Percentiles rank a stretch among this genome's conserved stretches.
phyloP scores from a whole-genome alignment of 495 filamentous ascomycete genomes.

The Haplographium delicatum region DNA sequence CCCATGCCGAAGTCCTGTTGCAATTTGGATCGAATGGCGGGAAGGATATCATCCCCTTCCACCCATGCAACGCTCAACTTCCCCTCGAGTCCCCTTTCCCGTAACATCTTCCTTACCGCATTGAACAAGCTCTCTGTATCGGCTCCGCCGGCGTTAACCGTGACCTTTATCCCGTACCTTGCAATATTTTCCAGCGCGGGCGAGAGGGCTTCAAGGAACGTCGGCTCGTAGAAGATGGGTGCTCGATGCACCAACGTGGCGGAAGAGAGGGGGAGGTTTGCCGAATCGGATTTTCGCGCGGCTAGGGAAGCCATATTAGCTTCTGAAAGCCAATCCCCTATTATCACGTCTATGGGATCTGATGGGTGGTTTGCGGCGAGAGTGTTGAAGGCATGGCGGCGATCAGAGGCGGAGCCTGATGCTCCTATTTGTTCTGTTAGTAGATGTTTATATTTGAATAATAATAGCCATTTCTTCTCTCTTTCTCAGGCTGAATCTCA shows the following conservation, averaged over 20 bases:
- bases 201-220: slow-evolving; percentile 48
- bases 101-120: slow-evolving; percentile 40
- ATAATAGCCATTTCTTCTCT: no score
- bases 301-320: slow-evolving; percentile 23
- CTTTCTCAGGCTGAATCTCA: no score
- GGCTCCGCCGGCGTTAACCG: slow-evolving; percentile 52
- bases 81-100: background rate
- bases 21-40: slow-evolving; percentile 5
- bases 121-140: slow-evolving; percentile 46
- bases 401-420: slow-evolving; percentile 52
- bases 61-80: slow-evolving; percentile 45
- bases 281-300: background rate
- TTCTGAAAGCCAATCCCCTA: slow-evolving; percentile 50
- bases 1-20: no score
- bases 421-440: slow-evolving; percentile 26
- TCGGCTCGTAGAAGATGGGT: slow-evolving; percentile 39
- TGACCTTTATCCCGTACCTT: slow-evolving; percentile 47
- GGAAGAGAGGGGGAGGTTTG: slow-evolving; percentile 42
- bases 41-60: slow-evolving; percentile 34
- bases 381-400: slow-evolving; percentile 48
- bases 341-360: slow-evolving; percentile 44
- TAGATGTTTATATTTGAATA: background rate
- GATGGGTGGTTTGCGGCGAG: slow-evolving; percentile 47
- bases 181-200: slow-evolving; percentile 48
- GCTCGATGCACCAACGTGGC: no score